Base-by-base conservation (phyloP, 352 stramenopile species). In the Pythium brachiatum region DNA sequence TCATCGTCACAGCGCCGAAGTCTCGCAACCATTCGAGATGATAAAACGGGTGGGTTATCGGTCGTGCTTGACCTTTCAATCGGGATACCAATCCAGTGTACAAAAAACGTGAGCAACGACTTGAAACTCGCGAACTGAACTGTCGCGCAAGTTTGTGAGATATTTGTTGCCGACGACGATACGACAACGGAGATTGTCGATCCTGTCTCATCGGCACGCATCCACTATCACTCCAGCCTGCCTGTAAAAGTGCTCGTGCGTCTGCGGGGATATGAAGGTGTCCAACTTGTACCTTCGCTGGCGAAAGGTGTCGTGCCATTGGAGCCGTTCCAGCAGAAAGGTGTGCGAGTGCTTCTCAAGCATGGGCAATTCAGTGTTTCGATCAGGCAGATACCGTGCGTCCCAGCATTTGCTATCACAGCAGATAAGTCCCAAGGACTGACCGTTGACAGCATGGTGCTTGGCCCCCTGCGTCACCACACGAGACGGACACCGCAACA, bases 121-220 rank as follows among this genome's bases (percentile, higher is more conserved):
- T 21, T 66, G 1, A 59, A 59, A 31, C 59, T 66, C 7, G 38
- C 59, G 2, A 60, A 66, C 23, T 50, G 59, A 23, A 29, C 7
- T 1, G 55, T 66, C 26, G 51, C 27, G 2, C 52, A 20, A 21
- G 51, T 66, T 2, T 15, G 44, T 36, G 23, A 11, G 7, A 46
- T 65, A 11, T n/a, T 25, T 0, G 7, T 27, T 9, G 15, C 36
- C 3, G 27, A n/a, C 1, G 36, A 59, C 23, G 20, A 13, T 18
- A 38, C 54, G 20, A 2, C 47, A 25, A 50, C 59, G 2, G 7
- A 36, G 21, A n/a, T 16, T 12, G 29, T 53, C 2, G 20, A 64
- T 38, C 21, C 32, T 36, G 9, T 3, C 38, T 0, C 5, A 41
- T 47, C 15, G 18, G 15, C 27, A 47, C 41, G 16, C 1, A 47